A percentile compares a stretch with the other conserved stretches of the same genome.
These are phyloP conservation scores for Microbotryum silenes-acaulis DNA, from an alignment of 1,284 basidiomycete species.

Conservation along the genomic window DNA sequence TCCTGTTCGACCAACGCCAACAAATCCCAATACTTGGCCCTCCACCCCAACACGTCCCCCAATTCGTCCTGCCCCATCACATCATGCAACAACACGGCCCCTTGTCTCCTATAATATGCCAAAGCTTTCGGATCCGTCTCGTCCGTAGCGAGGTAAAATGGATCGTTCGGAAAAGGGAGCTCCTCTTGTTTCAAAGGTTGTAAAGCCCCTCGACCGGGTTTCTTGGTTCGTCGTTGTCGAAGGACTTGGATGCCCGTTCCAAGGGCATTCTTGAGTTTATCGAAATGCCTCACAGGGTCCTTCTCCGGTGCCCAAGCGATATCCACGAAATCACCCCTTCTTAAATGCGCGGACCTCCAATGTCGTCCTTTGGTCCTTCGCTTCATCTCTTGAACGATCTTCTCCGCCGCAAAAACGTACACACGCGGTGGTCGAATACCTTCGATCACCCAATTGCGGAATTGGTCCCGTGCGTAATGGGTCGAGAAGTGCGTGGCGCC, in stretches of 20 bases:
- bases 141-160: slow-evolving; percentile 49
- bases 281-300: no score
- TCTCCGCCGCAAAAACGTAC: no score
- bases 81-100: slow-evolving; percentile 46
- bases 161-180: no score
- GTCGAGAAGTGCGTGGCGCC: slow-evolving; percentile 45
- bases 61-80: slow-evolving; percentile 46
- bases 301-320: no score
- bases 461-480: slow-evolving; percentile 37
- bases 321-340: slow-evolving; percentile 17
- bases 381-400: no score
- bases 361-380: no score
- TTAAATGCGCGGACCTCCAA: slow-evolving; percentile 45
- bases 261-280: no score
- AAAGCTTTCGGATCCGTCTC: slow-evolving; percentile 44
- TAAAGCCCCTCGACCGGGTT: no score
- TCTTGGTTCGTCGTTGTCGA: no score
- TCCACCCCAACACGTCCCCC: slow-evolving; percentile 43
- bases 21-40: slow-evolving; percentile 47
- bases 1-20: slow-evolving; percentile 47
- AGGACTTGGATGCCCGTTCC: no score
- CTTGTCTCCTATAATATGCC: slow-evolving; percentile 40
- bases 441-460: slow-evolving; percentile 42
- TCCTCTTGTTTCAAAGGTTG: no score
- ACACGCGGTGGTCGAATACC: slow-evolving; percentile 38